Conservation (phyloP, 2,329 filamentous ascomycete species). For the Teratosphaeria pseudoeucalypti region DNA sequence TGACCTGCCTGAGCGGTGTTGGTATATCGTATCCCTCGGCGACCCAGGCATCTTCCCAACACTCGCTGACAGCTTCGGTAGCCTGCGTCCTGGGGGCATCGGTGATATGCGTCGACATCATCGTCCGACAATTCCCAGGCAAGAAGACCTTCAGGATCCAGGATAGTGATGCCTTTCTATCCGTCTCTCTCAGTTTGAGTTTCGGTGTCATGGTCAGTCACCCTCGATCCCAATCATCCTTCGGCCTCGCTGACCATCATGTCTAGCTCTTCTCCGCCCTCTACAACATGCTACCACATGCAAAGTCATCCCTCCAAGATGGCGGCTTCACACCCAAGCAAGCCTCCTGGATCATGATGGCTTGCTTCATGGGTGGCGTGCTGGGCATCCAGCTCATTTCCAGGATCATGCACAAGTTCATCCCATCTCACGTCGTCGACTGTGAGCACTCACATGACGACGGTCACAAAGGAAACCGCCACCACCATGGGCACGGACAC, state of each 20-base stretch:
- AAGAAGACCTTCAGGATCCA: constrained; percentile 74
- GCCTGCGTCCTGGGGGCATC: constrained; percentile 60
- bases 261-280: constrained; percentile 76
- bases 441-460: constrained; percentile 64
- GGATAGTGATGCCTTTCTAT: constrained; percentile 79
- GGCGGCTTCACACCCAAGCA: constrained; percentile 55
- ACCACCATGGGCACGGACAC: constrained; percentile 19
- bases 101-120: constrained; percentile 76
- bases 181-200: constrained; percentile 78
- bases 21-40: constrained; percentile 32
- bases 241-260: constrained; percentile 3
- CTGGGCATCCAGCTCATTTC: constrained; percentile 66
- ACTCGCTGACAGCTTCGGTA: constrained; percentile 19
- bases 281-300: constrained; percentile 85
- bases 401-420: constrained; percentile 58
- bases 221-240: background rate
- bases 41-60: background rate
- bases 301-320: constrained; percentile 64
- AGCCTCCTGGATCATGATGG: constrained; percentile 60
- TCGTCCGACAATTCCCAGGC: constrained; percentile 62
- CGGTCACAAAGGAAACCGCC: constrained; percentile 24
- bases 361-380: constrained; percentile 60
- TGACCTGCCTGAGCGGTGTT: constrained; percentile 73
- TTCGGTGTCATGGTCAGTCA: constrained; percentile 84
- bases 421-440: constrained; percentile 70